phyloP scores from a whole-genome alignment of 2,329 filamentous ascomycete species.

The Botrytis elliptica region DNA sequence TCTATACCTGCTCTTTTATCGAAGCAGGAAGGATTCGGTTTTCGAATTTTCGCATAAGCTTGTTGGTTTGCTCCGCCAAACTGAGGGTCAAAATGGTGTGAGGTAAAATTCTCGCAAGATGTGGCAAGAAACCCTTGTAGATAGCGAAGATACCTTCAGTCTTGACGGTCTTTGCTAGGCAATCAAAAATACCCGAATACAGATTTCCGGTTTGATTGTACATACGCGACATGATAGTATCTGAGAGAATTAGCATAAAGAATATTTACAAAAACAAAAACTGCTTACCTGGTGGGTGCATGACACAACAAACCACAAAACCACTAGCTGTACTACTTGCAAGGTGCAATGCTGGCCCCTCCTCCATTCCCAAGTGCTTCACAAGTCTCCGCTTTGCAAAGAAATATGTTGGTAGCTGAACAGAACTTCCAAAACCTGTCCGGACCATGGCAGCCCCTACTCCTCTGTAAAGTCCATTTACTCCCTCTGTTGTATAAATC shows the following conservation, averaged over 20 bases:
- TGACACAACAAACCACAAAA: conserved; percentile 94
- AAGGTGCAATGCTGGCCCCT: conserved; percentile 85
- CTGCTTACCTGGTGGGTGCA: conserved; percentile 85
- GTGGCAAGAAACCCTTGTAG: conserved; percentile 96
- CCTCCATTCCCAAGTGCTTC: conserved; percentile 81
- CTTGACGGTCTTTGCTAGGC: conserved; percentile 82
- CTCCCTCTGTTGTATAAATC: conserved; percentile 76
- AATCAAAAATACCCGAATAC: conserved; percentile 93
- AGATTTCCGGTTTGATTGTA: conserved; percentile 99
- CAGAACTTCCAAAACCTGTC: conserved; percentile 92
- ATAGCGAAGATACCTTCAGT: conserved; percentile 90
- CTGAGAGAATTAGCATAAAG: conserved; percentile 43
- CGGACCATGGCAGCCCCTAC: conserved; percentile 92
- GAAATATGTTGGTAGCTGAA: conserved; percentile 97
- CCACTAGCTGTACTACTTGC: conserved; percentile 86
- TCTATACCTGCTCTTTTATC: conserved; percentile 33
- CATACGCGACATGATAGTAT: conserved; percentile 97
- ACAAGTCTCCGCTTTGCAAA: conserved; percentile 87
- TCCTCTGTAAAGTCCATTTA: conserved; percentile 82
- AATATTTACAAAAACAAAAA: background rate
- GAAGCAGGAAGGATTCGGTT: conserved; percentile 49
- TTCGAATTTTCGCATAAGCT: conserved; percentile 80
- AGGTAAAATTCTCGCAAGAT: conserved; percentile 88
- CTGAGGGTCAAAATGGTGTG: conserved; percentile 93
- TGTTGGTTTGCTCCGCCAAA: conserved; percentile 95